Base-by-base conservation (phyloP, 116 monocot genomes). In the Trichopus zeylanicus region DNA sequence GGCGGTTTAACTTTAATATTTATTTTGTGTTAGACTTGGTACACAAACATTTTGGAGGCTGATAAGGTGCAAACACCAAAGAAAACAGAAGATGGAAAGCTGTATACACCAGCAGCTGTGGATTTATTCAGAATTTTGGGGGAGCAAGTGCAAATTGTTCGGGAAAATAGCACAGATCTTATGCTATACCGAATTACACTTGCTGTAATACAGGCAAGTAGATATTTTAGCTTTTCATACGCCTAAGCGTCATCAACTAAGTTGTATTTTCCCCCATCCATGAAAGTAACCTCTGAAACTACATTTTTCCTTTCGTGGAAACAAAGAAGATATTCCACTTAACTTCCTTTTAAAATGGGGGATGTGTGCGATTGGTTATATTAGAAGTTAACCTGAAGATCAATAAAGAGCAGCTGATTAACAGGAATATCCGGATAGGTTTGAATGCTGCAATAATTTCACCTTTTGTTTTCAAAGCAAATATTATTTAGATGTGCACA, bases 71-170 rank as follows among this genome's bases (percentile, higher is more conserved):
- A 98, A 59, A 80, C 77, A 61, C 98, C 98, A 29, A 98, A 91
- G 75, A 91, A 78, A 75, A 88, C 98, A 42, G 98, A 98, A 72
- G 92, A 98, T 70, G 98, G 98, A 28, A 91, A 71, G 48, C 64
- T 98, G 33, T 98, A 98, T 57, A 98, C 98, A 25, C 98, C 98
- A 26, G 98, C 98, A 53, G 88, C 98, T 25, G 98, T 98, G 28
- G 98, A 98, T 73, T 68, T 98, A 53, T 98, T 98, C 65, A 88
- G 92, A 69, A 98, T 98, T 70, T 78, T 98, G 27, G 84, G 81
- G 7, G 98, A 98, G 51, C 91, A 98, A 73, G 92, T 98, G 18
- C 98, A 98, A 64, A 91, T 87, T 70, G 98, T 98, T 7, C 71
- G 85, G 37, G 98, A 98, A 66, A 88, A 98, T 37, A 98, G 92